Evolutionary conservation across 1,139 yeast genomes (phyloP), one percentile per base, ranked within the genome.

Genomic region (Blastobotrys illinoisensis): DNA sequence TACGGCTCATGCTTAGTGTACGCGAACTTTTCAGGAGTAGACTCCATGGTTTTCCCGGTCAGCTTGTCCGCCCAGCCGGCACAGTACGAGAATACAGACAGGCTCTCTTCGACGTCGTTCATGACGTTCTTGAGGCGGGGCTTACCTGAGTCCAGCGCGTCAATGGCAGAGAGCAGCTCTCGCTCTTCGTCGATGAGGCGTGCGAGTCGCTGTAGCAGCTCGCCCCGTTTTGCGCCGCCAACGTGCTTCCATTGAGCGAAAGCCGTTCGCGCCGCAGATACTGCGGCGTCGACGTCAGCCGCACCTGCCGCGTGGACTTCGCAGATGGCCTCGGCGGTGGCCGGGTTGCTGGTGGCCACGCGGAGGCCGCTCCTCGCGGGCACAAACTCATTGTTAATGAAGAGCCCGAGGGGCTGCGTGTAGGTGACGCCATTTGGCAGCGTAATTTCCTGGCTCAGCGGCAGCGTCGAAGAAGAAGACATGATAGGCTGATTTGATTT

Each of bases 1-100:
- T 85, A 73, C 58, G 96, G 95, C 70, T 87, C 95, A 60, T 80
- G 79, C 55, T 74, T 67, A 18, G 85, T 80, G 73, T 81, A 86
- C 61, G 81, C 83, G 64, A 86, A 77, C 54, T 64, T 64, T 65
- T 83, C 83, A 50, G 76, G 74, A 64, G 83, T 85, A 55, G 85
- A 82, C 64, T 83, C 82, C 63, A 87, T 81, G 54, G 82, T 79
- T 63, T 79, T 79, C 44, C 96, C 96, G 56, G 79, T 81, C 56
- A 86, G 71, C 72, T 87, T 86, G 72, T 88, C 96, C 48, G 93
- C 87, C 83, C 88, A 86, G 16, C 95, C 95, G 47, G 93, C 95
- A 65, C 80, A 86, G 71, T 86, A 86, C 67, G 65, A 59, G 52
- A 66, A 57, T 57, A 74, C 74, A 57, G 73, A 75, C 64, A 81